Percentiles rank a stretch among this genome's conserved stretches.
Conservation (phyloP, 192 early-diverging fungal species). For the Podila verticillata region DNA sequence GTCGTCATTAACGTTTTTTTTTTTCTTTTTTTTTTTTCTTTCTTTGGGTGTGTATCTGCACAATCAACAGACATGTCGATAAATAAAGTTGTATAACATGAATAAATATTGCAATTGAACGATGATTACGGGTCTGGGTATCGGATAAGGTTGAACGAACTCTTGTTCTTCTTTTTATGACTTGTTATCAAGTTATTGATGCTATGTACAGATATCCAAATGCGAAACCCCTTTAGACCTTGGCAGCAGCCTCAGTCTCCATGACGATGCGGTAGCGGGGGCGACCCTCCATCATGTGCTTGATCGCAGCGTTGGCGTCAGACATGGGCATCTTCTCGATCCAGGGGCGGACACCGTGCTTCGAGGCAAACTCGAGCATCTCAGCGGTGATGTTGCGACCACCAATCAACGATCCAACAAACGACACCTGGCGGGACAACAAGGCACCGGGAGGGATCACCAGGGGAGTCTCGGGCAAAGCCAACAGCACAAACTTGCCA, state of each 20-base stretch:
- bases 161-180: too few relatives aligned
- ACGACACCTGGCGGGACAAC: constrained; percentile 56
- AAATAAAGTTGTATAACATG: too few relatives aligned
- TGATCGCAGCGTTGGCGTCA: constrained; percentile 70
- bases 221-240: background rate
- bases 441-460: constrained; percentile 55
- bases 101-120: too few relatives aligned
- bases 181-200: background rate
- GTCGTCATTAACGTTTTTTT: too few relatives aligned
- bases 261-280: constrained; percentile 79
- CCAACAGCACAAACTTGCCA: constrained; percentile 74
- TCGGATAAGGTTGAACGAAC: too few relatives aligned
- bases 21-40: too few relatives aligned
- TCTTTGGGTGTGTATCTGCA: too few relatives aligned
- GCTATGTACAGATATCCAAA: background rate
- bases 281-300: constrained; percentile 67
- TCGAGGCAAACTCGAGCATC: constrained; percentile 73
- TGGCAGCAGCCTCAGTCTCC: constrained; percentile 60
- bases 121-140: too few relatives aligned
- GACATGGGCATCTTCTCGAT: constrained; percentile 72
- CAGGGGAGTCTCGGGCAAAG: constrained; percentile 67
- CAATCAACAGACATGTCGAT: too few relatives aligned
- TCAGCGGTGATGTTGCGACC: constrained; percentile 62
- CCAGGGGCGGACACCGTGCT: constrained; percentile 70
- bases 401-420: constrained; percentile 77